Percentiles rank a stretch among this genome's conserved stretches.
Evolutionary conservation across 768 basidiomycete genomes (phyloP).

Genomic region (Agaricus blazei): DNA sequence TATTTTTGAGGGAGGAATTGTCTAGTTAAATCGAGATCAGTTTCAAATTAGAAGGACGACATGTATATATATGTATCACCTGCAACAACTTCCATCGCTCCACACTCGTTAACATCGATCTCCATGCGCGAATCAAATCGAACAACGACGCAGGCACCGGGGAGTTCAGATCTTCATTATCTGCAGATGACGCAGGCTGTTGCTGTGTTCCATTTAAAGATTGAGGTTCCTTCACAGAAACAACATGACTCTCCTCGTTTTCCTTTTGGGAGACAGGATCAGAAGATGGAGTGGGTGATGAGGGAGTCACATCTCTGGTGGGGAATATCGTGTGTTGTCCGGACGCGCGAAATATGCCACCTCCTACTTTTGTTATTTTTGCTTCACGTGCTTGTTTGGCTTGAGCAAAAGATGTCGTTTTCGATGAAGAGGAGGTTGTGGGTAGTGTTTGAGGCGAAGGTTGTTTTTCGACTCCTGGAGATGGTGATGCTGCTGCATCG

Average conservation of each 20-base stretch:
- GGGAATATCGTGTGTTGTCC: constrained; percentile 58
- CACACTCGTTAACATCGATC: constrained; percentile 28
- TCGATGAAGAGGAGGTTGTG: constrained; percentile 12
- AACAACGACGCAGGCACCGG: constrained; percentile 43
- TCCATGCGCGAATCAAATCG: constrained; percentile 62
- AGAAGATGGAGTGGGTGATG: neutral
- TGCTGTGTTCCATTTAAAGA: neutral
- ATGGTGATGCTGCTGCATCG: too few species aligned
- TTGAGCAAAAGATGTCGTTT: constrained; percentile 43
- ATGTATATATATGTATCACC: constrained; percentile 27
- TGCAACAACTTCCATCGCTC: constrained; percentile 56
- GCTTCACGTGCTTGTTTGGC: constrained; percentile 53
- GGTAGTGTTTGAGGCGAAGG: constrained; percentile 9
- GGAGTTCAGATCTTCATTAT: constrained; percentile 13
- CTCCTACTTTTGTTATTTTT: constrained; percentile 47
- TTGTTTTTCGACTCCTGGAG: neutral
- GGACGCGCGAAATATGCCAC: constrained; percentile 66
- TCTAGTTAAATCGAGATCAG: constrained; percentile 26
- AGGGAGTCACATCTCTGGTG: constrained; percentile 14
- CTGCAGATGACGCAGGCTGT: neutral
- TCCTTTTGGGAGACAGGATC: neutral
- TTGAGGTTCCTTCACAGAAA: neutral
- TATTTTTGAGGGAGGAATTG: constrained; percentile 47
- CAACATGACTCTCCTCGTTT: neutral
- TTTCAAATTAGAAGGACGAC: neutral